Evolutionary conservation across 306 rosid species (phyloP).

Genomic region (Prunus mongolica): DNA sequence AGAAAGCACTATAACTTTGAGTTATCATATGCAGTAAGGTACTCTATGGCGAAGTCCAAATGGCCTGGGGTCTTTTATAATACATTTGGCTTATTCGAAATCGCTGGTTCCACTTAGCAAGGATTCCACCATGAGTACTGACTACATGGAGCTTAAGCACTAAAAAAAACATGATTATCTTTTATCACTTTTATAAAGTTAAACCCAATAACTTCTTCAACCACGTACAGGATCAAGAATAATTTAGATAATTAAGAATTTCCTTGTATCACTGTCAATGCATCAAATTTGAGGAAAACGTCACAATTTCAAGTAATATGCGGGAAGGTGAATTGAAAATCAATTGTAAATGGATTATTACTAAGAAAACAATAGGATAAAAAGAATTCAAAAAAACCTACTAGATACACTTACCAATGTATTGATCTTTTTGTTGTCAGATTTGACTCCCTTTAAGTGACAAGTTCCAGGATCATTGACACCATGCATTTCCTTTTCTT

Average conservation of each 20-base stretch:
- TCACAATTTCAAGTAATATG: neutral
- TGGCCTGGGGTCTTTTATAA: neutral
- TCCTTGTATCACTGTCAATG: neutral
- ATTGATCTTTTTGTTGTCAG: constrained; percentile 25
- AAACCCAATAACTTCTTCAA: neutral
- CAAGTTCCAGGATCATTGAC: constrained; percentile 34
- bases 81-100: neutral
- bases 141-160: neutral
- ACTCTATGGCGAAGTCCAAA: neutral
- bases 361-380: constrained; percentile 7
- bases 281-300: neutral
- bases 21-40: neutral
- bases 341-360: neutral
- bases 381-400: neutral
- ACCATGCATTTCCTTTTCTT: constrained; percentile 39
- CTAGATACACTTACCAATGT: constrained; percentile 29
- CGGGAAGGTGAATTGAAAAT: neutral
- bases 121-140: neutral
- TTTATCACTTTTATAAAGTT: neutral
- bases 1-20: neutral
- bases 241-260: neutral
- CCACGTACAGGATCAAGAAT: neutral
- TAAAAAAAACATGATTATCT: constrained; percentile 1
- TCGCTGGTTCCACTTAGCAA: neutral
- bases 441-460: constrained; percentile 27